Evolutionary conservation across 176 grass and related monocot species (phyloP).

Genomic region (Cocos nucifera): DNA sequence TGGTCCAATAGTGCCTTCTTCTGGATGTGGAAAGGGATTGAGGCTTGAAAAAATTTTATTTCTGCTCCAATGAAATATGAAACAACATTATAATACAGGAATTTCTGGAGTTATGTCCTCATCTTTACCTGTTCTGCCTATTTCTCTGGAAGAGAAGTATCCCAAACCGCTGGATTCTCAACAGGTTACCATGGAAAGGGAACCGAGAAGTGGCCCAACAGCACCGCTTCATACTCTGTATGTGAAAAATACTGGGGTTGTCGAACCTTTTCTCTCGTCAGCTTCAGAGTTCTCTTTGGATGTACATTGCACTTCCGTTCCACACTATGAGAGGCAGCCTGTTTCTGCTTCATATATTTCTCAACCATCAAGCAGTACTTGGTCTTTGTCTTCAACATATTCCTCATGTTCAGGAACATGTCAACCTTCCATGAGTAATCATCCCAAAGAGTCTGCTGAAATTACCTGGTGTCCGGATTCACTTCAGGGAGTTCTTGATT

Average conservation of each 20-base stretch:
- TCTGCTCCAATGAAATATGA: conserved; percentile 12
- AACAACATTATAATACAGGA: conserved; percentile 11
- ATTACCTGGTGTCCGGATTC: conserved; percentile 37
- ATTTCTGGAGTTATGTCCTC: conserved; percentile 13
- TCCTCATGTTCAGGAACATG: conserved; percentile 2
- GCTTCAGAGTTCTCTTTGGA: not conserved
- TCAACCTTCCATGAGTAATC: not conserved
- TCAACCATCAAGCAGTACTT: not conserved
- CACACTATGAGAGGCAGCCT: too few relatives aligned
- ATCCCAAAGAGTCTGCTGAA: conserved; percentile 25
- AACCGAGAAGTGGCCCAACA: conserved; percentile 5
- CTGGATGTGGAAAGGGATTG: conserved; percentile 3
- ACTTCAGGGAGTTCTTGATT: conserved; percentile 31
- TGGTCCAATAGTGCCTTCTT: not conserved
- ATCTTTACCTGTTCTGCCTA: not conserved
- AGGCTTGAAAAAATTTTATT: not conserved
- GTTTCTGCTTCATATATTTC: too few relatives aligned
- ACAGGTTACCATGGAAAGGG: not conserved
- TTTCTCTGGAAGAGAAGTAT: conserved; percentile 13
- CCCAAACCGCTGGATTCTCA: conserved; percentile 10
- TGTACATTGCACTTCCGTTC: not conserved
- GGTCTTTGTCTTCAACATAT: not conserved
- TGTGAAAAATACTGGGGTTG: not conserved
- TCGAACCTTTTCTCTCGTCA: not conserved
- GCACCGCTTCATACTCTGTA: not conserved